Base-by-base conservation (phyloP, 768 basidiomycete genomes). In the Paxillus rubicundulus region DNA sequence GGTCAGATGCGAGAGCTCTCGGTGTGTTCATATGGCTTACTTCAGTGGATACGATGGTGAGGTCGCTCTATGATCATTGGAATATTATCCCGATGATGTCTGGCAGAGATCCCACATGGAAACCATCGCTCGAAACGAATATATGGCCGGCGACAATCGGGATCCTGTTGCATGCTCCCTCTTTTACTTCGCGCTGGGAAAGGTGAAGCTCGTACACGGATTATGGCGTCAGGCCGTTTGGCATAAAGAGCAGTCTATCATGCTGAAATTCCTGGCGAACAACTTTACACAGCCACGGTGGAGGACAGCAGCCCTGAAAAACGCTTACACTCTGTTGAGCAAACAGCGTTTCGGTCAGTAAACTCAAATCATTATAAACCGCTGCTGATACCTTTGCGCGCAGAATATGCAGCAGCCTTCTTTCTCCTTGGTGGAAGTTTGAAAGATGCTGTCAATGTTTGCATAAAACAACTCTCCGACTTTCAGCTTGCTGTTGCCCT, bases 381-480 rank as follows among this genome's bases (percentile, higher is more conserved):
- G 45, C 38, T 39, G 27, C 39, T 65, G 24, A 58, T 47, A 24
- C 21, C 28, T 20, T 16, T 50, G 8, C 17, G n/a, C 17, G 12
- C 64, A 98, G 97, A 93, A 66, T 98, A 98, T 64, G 95, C 97
- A n/a, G 94, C 94, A 0, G 95, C 94, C 1, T 99, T 99, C 73
- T 99, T 99, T 75, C 77, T 99, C 38, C 81, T 99, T 0, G 96
- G 92, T 8, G 87, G 85, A 20, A 84, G 86, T 39, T 71, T 96
- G 33, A 90, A 88, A 68, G 97, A 98, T 58, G 95, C 96, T 2
- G 89, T 94, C 30, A 89, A 83, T 58, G 88, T 99, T 17, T 95
- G 93, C 67, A 65, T 97, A 24, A 88, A 82, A 59, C 91, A 98
- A 49, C 73, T 99, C 18, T 74, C 81, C 21, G 97, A 99, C 69